phyloP scores from a whole-genome alignment of 495 filamentous ascomycete species.

The Penicillium crystallinum region DNA sequence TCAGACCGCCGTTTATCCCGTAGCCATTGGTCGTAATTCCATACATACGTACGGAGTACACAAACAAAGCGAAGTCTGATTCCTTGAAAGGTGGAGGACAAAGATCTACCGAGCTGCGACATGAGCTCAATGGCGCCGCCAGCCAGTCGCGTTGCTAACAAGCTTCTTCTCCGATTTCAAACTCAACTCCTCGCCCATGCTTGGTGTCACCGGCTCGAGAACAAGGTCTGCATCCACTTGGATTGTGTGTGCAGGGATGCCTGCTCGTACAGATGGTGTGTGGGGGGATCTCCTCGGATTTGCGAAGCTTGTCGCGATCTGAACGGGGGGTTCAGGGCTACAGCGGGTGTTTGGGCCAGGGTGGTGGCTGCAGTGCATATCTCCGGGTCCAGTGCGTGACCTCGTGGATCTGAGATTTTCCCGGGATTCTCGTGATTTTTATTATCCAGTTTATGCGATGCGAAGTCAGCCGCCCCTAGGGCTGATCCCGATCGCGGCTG shows the following conservation, averaged over 20 bases:
- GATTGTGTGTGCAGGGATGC: conserved; percentile 12
- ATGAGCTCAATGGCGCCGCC: background rate
- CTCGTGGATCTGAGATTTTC: background rate
- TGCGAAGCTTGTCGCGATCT: conserved; percentile 27
- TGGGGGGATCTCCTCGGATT: conserved; percentile 23
- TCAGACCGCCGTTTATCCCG: too few species aligned
- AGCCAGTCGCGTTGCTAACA: conserved; percentile 12
- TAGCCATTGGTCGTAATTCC: too few species aligned
- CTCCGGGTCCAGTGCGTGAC: background rate
- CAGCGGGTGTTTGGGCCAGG: background rate
- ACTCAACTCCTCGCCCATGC: background rate
- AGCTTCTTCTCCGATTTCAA: conserved; percentile 17
- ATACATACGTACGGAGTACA: too few species aligned
- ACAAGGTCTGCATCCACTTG: conserved; percentile 9
- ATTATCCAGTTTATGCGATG: background rate
- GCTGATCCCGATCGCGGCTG: conserved; percentile 19
- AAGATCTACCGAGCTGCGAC: too few species aligned
- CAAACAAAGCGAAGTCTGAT: too few species aligned
- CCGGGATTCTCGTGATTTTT: background rate
- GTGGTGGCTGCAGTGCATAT: conserved; percentile 2
- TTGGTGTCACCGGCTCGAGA: conserved; percentile 15
- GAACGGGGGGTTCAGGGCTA: conserved; percentile 7
- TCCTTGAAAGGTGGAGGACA: too few species aligned
- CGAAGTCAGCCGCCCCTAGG: background rate
- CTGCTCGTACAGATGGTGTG: conserved; percentile 19